Evolutionary conservation across 2,329 filamentous ascomycete species (phyloP).

Genomic region (Pseudocercospora pini-densiflorae): DNA sequence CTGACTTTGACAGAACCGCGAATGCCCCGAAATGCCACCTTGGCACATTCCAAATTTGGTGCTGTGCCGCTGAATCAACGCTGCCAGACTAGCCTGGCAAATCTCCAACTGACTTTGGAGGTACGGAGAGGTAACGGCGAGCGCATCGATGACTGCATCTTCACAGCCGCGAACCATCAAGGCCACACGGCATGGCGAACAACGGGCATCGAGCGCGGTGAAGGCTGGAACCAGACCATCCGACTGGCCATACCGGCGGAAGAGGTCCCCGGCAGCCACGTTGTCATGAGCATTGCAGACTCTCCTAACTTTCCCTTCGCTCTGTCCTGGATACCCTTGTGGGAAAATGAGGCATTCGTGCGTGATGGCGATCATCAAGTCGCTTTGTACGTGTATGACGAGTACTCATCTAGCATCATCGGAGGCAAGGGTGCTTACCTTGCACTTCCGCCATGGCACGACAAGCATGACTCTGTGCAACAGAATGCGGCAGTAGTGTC

Average conservation of each 20-base stretch:
- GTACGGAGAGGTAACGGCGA: slow-evolving; percentile 79
- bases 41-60: slow-evolving; percentile 76
- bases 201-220: slow-evolving; percentile 75
- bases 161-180: slow-evolving; percentile 78
- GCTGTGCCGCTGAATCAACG: slow-evolving; percentile 71
- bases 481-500: slow-evolving; percentile 74
- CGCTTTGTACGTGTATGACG: slow-evolving; percentile 88
- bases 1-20: slow-evolving; percentile 79
- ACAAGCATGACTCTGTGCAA: slow-evolving; percentile 73
- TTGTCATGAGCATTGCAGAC: slow-evolving; percentile 89
- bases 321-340: slow-evolving; percentile 88
- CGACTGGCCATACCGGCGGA: slow-evolving; percentile 77
- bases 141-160: slow-evolving; percentile 86
- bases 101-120: slow-evolving; percentile 87
- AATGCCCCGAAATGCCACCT: slow-evolving; percentile 68
- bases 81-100: slow-evolving; percentile 64
- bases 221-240: slow-evolving; percentile 86
- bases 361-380: slow-evolving; percentile 81
- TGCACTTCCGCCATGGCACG: slow-evolving; percentile 76
- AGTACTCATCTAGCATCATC: slow-evolving; percentile 77
- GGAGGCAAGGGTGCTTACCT: slow-evolving; percentile 85
- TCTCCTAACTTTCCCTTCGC: slow-evolving; percentile 87
- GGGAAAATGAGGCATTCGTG: slow-evolving; percentile 89
- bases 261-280: slow-evolving; percentile 80
- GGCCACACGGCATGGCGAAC: slow-evolving; percentile 87